Base-by-base conservation (phyloP, 805 yeast genomes). In the Wickerhamiella nectarea region DNA sequence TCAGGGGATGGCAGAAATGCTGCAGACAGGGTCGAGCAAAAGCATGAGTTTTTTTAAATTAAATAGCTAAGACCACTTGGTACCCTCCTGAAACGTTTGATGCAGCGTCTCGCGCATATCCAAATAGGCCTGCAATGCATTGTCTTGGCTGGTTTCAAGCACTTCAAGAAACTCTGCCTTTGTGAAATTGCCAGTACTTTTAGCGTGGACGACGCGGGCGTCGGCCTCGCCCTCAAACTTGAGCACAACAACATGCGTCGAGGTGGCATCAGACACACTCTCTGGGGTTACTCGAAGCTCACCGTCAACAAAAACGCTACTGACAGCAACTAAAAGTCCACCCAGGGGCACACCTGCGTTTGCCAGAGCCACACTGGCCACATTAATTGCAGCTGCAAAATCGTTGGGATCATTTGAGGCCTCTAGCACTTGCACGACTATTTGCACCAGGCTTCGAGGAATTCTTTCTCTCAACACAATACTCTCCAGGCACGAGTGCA, bases 361-460 rank as follows among this genome's bases (percentile, higher is more conserved):
- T 1, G 86, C 59, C 36, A 44, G 68, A 0, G 96, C 94, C 49
- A 82, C 61, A 49, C 68, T 76, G 1, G 78, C 64, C 2, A 85
- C 78, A 58, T 91, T 89, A 33, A 89, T 68, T 18, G 80, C 78
- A 1, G 78, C 76, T 41, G 76, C 71, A 35, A 83, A 59, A 55
- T 82, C 85, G 44, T 70, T 68, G 34, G 66, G 59, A 21, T 50
- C 50, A 28, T 46, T 56, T 15, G 61, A 60, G 12, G 75, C 57
- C 46, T 74, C 75, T 26, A 80, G 55, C 4, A 80, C 60, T 57
- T 81, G 91, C 20, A 76, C 71, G 3, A 75, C 79, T 2, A 82
- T 65, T 55, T 80, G 87, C 21, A 81, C 69, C 34, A 79, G 67
- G 52, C 84, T 86, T 47, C 95, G 70, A 0, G 98, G 96, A 57